These are phyloP conservation scores for Corinectria fuckeliana DNA, from an alignment of 2,329 filamentous ascomycete genomes.

Conservation along the genomic window DNA sequence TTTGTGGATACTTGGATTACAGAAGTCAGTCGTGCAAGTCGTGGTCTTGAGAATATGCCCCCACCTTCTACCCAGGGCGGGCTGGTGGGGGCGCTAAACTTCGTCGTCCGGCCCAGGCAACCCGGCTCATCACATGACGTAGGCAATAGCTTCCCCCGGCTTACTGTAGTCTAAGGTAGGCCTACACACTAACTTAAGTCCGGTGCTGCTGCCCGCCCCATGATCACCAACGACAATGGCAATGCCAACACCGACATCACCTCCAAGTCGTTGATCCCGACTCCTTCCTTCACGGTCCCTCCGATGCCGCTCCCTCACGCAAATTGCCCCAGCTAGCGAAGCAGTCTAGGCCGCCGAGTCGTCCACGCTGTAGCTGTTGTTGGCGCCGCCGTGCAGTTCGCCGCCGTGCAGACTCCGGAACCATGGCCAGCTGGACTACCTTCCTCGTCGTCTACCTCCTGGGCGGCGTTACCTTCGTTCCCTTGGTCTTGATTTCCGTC, in stretches of 20 bases:
- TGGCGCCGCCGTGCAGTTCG: constrained; percentile 11
- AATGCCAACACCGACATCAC: background rate
- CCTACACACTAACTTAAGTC: background rate
- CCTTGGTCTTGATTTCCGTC: constrained; percentile 68
- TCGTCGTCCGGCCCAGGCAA: background rate
- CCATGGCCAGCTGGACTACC: constrained; percentile 59
- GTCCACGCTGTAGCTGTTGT: constrained; percentile 6
- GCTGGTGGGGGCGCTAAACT: constrained; percentile 9
- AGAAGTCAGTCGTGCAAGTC: constrained; percentile 32
- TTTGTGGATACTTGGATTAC: constrained; percentile 37
- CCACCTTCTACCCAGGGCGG: background rate
- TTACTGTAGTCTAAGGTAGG: background rate
- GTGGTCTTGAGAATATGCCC: constrained; percentile 30
- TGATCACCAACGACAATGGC: constrained; percentile 14
- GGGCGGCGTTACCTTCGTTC: constrained; percentile 87
- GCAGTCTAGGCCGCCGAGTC: constrained; percentile 11
- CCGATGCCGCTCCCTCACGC: constrained; percentile 17
- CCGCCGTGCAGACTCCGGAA: constrained; percentile 29
- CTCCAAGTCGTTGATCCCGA: constrained; percentile 6
- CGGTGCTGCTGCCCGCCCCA: constrained; percentile 4
- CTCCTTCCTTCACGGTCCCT: background rate
- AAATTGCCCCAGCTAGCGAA: constrained; percentile 12
- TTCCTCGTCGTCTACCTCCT: constrained; percentile 81
- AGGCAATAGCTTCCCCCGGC: constrained; percentile 15
- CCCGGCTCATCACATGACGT: constrained; percentile 36